Evolutionary conservation across 2,329 filamentous ascomycete genomes (phyloP).

Genomic region (Ceratocystiopsis sp.): DNA sequence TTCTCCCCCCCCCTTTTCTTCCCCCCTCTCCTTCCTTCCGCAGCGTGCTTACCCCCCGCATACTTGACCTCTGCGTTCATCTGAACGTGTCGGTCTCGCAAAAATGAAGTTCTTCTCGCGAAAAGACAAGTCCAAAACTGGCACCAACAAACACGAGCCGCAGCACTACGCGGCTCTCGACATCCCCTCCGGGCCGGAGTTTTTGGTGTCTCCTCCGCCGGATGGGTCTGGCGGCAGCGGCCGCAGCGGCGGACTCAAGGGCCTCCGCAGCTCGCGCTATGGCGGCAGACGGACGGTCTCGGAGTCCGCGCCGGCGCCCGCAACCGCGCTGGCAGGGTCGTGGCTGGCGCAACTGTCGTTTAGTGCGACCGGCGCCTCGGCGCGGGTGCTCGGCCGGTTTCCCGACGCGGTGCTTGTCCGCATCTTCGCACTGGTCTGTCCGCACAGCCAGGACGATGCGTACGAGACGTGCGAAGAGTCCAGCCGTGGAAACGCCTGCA

Average conservation of each 20-base stretch:
- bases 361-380: constrained; percentile 20
- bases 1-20: not conserved
- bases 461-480: constrained; percentile 75
- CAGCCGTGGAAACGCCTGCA: constrained; percentile 63
- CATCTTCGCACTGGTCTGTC: constrained; percentile 72
- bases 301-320: not conserved
- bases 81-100: constrained; percentile 6
- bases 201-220: not conserved
- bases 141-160: constrained; percentile 2
- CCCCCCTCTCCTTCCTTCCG: not conserved
- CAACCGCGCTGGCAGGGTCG: not conserved
- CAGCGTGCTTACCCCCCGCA: not conserved
- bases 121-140: constrained; percentile 17
- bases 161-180: constrained; percentile 12
- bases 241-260: constrained; percentile 2
- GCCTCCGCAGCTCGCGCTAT: not conserved
- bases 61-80: constrained; percentile 1
- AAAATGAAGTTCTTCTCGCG: constrained; percentile 19
- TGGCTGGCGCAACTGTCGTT: too few species aligned
- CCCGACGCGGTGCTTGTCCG: constrained; percentile 52
- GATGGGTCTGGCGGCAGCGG: not conserved
- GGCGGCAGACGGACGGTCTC: not conserved
- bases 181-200: constrained; percentile 5
- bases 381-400: constrained; percentile 32
- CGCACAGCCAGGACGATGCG: constrained; percentile 58